Evolutionary conservation across 2,329 filamentous ascomycete genomes (phyloP), one percentile per base, ranked within the genome.

Genomic region (Phoma herbarum): DNA sequence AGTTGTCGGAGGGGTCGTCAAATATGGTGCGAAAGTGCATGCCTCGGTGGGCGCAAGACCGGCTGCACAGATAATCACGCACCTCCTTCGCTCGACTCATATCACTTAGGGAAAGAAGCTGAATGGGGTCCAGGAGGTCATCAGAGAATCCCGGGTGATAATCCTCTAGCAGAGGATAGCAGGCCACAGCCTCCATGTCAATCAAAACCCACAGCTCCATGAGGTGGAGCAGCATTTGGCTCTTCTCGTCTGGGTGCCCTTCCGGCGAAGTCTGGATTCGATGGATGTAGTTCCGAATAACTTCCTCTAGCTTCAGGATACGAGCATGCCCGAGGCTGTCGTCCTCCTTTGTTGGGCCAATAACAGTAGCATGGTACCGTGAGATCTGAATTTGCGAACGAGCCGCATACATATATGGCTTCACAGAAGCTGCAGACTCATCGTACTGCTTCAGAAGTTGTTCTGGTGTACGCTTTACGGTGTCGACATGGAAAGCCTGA

Each of bases 191-290:
- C n/a, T 68, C 71, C 11, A 75, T 65, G 60, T 91, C 88, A 69
- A 89, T 80, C 1, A 70, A 65, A 3, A 83, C 69, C 88, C 87
- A 91, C 0, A 88, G 62, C 48, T 86, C 82, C 67, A 90, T 81
- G 0, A 86, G 42, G 8, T 76, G 80, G 1, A 90, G 77, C 0
- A 89, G 71, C 64, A 84, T 80, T 0, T 73, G 57, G 26, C 86
- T 87, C 62, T 80, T 82, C 23, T 83, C 79, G 47, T 84, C 82
- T 0, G 81, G 77, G 56, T 83, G 79, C 4, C 65, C 62, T 58
- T 79, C 64, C 59, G 85, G 86, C 0, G 73, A 65, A 1, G 61
- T 49, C 0, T 1, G 43, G 10, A 67, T 56, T 12, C 22, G 62
- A 9, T 35, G 28, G 23, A 67, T 42, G 12, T 60, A 66, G 2